Conservation (phyloP, 208 protist genomes). For the Tritrichomonas foetus region DNA sequence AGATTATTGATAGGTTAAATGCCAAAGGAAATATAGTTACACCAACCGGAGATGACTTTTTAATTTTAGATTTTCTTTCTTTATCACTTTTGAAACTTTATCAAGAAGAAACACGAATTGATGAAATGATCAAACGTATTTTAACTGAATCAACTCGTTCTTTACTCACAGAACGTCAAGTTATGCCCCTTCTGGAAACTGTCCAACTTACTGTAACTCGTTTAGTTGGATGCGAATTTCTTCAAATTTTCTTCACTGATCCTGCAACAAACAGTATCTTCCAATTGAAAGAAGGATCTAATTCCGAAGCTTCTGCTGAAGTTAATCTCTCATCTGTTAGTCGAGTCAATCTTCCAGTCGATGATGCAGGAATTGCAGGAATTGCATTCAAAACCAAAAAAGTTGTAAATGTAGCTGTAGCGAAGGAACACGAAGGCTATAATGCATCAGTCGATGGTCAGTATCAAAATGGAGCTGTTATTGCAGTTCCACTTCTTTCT, state of each 20-base stretch:
- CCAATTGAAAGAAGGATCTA: background rate
- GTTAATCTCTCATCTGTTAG: background rate
- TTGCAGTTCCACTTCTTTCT: background rate
- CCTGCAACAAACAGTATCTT: background rate
- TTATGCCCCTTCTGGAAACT: conserved; percentile 25
- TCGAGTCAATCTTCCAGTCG: background rate
- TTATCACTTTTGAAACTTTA: background rate
- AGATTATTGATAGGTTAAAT: background rate
- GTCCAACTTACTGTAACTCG: background rate
- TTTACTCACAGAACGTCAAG: conserved; percentile 10
- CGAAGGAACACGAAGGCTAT: background rate
- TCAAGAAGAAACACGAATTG: conserved; percentile 30
- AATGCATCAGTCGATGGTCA: background rate
- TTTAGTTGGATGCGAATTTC: background rate
- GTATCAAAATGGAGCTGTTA: background rate
- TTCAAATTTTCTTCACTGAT: conserved; percentile 32
- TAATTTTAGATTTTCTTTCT: conserved; percentile 25
- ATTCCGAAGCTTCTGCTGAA: background rate
- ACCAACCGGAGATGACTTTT: background rate
- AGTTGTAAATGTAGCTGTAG: background rate
- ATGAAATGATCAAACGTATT: conserved; percentile 32
- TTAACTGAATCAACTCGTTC: conserved; percentile 19
- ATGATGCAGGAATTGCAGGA: background rate
- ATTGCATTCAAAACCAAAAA: background rate
- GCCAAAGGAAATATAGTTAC: background rate